Conservation (phyloP, 495 filamentous ascomycete genomes). For the Neurospora sp. region DNA sequence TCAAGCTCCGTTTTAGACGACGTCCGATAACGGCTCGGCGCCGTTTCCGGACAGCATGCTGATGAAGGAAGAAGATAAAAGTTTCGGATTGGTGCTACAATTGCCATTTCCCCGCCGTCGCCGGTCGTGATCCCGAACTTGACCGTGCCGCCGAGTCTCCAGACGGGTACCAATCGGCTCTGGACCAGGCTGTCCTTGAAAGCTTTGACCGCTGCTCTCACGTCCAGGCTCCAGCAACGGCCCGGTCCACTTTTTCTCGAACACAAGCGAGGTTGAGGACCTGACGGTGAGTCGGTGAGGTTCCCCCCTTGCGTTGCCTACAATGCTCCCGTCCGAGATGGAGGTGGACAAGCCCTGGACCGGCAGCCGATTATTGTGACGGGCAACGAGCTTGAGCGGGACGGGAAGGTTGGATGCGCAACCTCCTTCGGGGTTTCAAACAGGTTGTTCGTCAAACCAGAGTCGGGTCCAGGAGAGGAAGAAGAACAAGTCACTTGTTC, state of each 20-base stretch:
- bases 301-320: not conserved
- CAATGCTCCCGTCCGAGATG: not conserved
- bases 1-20: not conserved
- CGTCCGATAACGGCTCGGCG: not conserved
- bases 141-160: not conserved
- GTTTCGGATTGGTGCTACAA: not conserved
- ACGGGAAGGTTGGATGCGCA: not conserved
- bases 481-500: not conserved
- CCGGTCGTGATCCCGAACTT: not conserved
- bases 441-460: not conserved
- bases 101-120: not conserved
- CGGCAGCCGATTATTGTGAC: not conserved
- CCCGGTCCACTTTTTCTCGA: conserved; percentile 1
- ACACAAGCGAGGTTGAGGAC: conserved; percentile 3
- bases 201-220: not conserved
- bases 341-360: not conserved
- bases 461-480: not conserved
- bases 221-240: not conserved
- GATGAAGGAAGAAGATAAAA: not conserved
- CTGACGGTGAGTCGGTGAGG: not conserved
- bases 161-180: not conserved
- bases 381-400: not conserved
- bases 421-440: not conserved
- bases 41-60: not conserved
- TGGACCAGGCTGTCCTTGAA: not conserved